These are phyloP conservation scores for Podospora pseudocomata DNA, from an alignment of 495 filamentous ascomycete genomes.

Conservation along the genomic window DNA sequence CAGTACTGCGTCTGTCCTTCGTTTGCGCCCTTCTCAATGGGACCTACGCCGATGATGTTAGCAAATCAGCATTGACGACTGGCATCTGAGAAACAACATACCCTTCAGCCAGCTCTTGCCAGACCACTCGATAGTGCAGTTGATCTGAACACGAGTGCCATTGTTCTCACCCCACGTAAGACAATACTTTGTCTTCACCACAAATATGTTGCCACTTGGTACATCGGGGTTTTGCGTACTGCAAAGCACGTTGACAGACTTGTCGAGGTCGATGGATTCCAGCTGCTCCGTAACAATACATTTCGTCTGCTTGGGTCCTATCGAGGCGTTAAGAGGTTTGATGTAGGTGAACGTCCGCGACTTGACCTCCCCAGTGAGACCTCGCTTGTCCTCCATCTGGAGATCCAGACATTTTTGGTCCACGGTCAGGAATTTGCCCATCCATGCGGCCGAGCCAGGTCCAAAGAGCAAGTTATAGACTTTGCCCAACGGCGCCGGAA, in stretches of 20 bases:
- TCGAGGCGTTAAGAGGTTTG: conserved; percentile 76
- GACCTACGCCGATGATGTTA: conserved; percentile 47
- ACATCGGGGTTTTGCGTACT: conserved; percentile 92
- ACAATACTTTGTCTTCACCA: conserved; percentile 89
- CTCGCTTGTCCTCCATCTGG: conserved; percentile 77
- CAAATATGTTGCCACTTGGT: conserved; percentile 87
- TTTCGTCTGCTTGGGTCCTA: conserved; percentile 93
- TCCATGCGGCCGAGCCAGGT: conserved; percentile 68
- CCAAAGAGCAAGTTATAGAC: conserved; percentile 88
- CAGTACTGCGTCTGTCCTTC: conserved; percentile 83
- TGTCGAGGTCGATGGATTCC: conserved; percentile 81
- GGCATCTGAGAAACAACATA: conserved; percentile 34
- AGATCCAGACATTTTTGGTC: conserved; percentile 89
- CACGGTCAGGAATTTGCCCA: conserved; percentile 76
- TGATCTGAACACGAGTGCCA: conserved; percentile 76
- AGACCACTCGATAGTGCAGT: conserved; percentile 88
- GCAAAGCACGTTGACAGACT: conserved; percentile 71
- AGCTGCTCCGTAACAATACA: conserved; percentile 83
- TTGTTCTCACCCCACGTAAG: conserved; percentile 87
- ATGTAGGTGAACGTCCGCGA: conserved; percentile 80
- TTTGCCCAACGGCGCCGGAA: conserved; percentile 87
- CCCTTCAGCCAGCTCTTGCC: conserved; percentile 99
- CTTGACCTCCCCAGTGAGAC: conserved; percentile 67
- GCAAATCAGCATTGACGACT: not conserved
- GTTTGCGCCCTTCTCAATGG: conserved; percentile 92